A percentile compares a stretch with the other conserved stretches of the same genome.
phyloP scores from a whole-genome alignment of 2,329 filamentous ascomycete genomes.

The Emydomyces testavorans region DNA sequence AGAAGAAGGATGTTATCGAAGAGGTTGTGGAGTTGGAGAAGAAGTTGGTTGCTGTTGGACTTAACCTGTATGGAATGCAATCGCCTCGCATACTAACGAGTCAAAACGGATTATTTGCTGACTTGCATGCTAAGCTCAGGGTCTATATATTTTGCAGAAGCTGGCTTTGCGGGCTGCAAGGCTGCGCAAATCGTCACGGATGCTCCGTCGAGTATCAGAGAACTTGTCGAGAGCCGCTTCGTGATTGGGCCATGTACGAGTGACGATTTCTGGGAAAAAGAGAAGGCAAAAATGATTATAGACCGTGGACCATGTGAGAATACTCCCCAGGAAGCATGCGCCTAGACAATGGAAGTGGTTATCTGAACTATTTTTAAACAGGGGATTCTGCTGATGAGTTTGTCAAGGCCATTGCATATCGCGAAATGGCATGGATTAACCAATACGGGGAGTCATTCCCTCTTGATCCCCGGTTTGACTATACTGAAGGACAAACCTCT shows the following conservation, averaged over 20 bases:
- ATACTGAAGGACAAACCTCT: slow-evolving; percentile 21
- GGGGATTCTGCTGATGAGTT: slow-evolving; percentile 28
- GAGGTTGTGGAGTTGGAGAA: slow-evolving; percentile 14
- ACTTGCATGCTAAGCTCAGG: slow-evolving; percentile 5
- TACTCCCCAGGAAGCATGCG: slow-evolving; percentile 2
- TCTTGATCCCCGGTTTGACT: slow-evolving; percentile 18
- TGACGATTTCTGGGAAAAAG: slow-evolving; percentile 25
- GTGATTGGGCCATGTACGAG: slow-evolving; percentile 9
- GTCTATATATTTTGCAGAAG: slow-evolving; percentile 11
- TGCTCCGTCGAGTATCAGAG: background rate
- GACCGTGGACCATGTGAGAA: slow-evolving; percentile 34
- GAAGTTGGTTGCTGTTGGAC: slow-evolving; percentile 14
- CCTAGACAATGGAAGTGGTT: background rate
- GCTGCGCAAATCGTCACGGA: slow-evolving; percentile 4
- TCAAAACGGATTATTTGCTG: background rate
- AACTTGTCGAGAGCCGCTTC: slow-evolving; percentile 14
- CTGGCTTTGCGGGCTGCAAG: slow-evolving; percentile 10
- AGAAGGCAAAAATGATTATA: slow-evolving; percentile 26
- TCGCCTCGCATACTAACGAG: background rate
- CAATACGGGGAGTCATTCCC: slow-evolving; percentile 21
- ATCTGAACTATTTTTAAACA: slow-evolving; percentile 15
- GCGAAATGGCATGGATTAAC: slow-evolving; percentile 29
- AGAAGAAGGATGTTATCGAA: slow-evolving; percentile 23
- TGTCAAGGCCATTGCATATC: slow-evolving; percentile 23
- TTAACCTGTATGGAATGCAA: slow-evolving; percentile 10